Base-by-base conservation (phyloP, 805 yeast genomes). In the Myxozyma mucilagina region DNA sequence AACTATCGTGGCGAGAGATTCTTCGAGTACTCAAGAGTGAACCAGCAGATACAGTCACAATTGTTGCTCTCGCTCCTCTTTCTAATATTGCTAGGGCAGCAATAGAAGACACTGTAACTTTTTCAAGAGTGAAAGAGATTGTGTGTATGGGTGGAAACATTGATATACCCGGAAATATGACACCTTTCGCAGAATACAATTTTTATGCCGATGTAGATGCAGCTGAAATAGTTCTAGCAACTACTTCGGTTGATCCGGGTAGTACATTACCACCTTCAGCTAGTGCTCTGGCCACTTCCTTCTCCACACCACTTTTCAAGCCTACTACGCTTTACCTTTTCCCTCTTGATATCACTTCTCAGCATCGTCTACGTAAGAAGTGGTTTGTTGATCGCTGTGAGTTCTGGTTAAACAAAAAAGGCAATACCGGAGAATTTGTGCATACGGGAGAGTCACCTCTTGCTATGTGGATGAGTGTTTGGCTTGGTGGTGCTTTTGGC, bases 171-270 rank as follows among this genome's bases (percentile, higher is more conserved):
- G 80, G 80, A 7, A 77, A 77, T 60, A 73, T 75, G 60, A 74
- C 78, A 5, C 80, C 80, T 3, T 42, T 66, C 7, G 80, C 79
- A 4, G 80, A 77, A 65, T 77, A 77, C 71, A 77, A 77, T 58
- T 75, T 76, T 18, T 75, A 65, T 55, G 73, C 79, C 2, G 80
- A 77, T 56, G 75, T 79, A 2, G 57, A 72, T 16, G 80, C 79
- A 1, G 76, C 79, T 2, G 77, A 78, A 0, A 67, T 69, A 13
- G 72, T 77, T 3, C 73, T 72, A 45, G 72, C 78, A 1, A 69
- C 74, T 24, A 72, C 77, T 0, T 64, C 75, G 7, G 48, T 35
- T 4, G 36, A 64, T 51, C 76, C 78, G 4, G 42, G 44, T 29
- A 60, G 62, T 34, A 70, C 74, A 13, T 60, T 71, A 53, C 78